Evolutionary conservation across 1,284 basidiomycete species (phyloP), one percentile per base, ranked within the genome.

Genomic region (Pyrrhoderma noxium): DNA sequence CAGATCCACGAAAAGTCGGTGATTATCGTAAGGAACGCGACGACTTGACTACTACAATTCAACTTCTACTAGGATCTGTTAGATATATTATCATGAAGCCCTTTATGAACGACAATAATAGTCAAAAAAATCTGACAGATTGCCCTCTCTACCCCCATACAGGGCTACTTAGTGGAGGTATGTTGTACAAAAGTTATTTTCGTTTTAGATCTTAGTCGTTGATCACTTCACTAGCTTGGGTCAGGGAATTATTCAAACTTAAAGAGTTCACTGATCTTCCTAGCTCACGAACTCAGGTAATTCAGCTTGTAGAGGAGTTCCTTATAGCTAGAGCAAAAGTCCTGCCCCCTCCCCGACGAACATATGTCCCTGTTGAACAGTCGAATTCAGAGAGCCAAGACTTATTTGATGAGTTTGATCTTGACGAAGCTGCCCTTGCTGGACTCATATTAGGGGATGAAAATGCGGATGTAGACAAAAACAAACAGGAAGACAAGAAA

Each of bases 351-450:
- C 73, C 75, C 1, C 67, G 70, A 16, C 68, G 70, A 3, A 62
- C 56, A 60, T 44, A 53, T 64, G 34, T 49, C 61, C 53, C 51
- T 59, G 57, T 64, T 43, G 51, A 56, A 36, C 60, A 64, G 36
- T 69, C 77, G 49, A 73, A 73, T 53, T 73, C 82, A 59, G 89
- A 92, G 57, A 93, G 89, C 58, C 86, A 92, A 61, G 87, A 93
- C 40, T 72, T 77, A 47, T 86, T 78, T 59, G 77, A 73, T 25
- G 68, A 69, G 43, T 69, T 78, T 25, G 72, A 72, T 51, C 64
- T 81, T 39, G 77, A 85, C 56, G 70, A 80, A 84, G 42, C 82
- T 88, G 3, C 64, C 75, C 11, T 74, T 72, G 11, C 72, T 76
- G 13, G 64, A 85, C 38, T 19, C 79, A 75, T 8, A 70, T 67